Evolutionary conservation across 2,329 filamentous ascomycete genomes (phyloP), one percentile per base, ranked within the genome.

Genomic region (Stylonectria norvegica): DNA sequence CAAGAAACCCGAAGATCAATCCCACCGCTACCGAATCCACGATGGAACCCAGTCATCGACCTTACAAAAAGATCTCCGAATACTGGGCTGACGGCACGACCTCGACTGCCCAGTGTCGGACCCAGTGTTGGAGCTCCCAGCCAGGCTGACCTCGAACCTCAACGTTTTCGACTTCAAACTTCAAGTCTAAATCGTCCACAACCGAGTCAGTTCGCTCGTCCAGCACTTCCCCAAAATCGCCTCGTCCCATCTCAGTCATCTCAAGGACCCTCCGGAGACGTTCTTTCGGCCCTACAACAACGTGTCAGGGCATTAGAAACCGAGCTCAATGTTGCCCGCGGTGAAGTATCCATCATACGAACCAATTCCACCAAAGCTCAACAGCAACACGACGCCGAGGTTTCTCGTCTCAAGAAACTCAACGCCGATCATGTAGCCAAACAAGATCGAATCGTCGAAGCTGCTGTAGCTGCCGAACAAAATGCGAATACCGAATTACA

Each of bases 271-370:
- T 16, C 55, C 12, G 53, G 53, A 3, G 64, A 70, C 43, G 60
- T 73, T 18, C 43, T 74, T 5, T 60, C 69, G 4, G 64, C 69
- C 0, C 63, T 80, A 2, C 74, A 79, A 49, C 72, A 75, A 20
- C 71, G 75, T 25, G 62, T 82, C 22, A 64, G 66, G 6, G 67
- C 71, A 2, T 67, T 83, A 3, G 72, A 78, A 49, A 65, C 73
- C 5, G 77, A 81, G 35, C 71, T 84, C 12, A 72, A 71, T 38
- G 73, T 76, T 3, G 85, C 86, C 52, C 70, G 78, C 14, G 87
- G 87, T 35, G 86, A 90, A 59, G 81, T 81, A 19, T 75, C 84
- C 36, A 89, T 90, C 45, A 72, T 90, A n/a, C 79, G 87, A 22
- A 76, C 78, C 44, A 87, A 86, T 44, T 73, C 80, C 28, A 76